Evolutionary conservation across 140 eudicot genomes (phyloP).

Genomic region (Bidens hawaiensis): DNA sequence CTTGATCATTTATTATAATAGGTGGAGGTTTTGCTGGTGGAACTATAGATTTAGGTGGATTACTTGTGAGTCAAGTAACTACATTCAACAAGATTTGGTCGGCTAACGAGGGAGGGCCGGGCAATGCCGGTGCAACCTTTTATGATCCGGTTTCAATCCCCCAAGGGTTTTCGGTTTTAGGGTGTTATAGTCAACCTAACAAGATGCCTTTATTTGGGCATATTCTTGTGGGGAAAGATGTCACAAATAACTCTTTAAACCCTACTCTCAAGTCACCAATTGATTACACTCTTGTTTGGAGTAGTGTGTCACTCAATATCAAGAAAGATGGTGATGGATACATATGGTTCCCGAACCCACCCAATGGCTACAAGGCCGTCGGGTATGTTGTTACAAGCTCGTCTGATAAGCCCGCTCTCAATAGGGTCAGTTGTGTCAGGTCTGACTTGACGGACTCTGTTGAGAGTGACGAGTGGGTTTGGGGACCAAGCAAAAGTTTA

Average conservation of each 20-base stretch:
- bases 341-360: slow-evolving; percentile 52
- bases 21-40: slow-evolving; percentile 57
- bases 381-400: slow-evolving; percentile 47
- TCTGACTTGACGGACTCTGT: slow-evolving; percentile 39
- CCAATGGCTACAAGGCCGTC: slow-evolving; percentile 37
- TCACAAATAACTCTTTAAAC: slow-evolving; percentile 20
- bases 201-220: slow-evolving; percentile 44
- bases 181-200: slow-evolving; percentile 48
- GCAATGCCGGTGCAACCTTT: slow-evolving; percentile 40
- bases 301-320: slow-evolving; percentile 37
- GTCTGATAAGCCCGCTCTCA: slow-evolving; percentile 35
- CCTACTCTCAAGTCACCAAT: slow-evolving; percentile 32
- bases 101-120: slow-evolving; percentile 46
- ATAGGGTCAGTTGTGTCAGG: slow-evolving; percentile 38
- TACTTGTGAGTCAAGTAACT: slow-evolving; percentile 43
- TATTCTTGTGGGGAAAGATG: slow-evolving; percentile 48
- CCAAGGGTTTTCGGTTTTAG: slow-evolving; percentile 39
- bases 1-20: neutral
- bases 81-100: slow-evolving; percentile 50
- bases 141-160: slow-evolving; percentile 46
- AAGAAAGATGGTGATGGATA: slow-evolving; percentile 42
- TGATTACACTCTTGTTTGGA: slow-evolving; percentile 59
- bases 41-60: slow-evolving; percentile 52
- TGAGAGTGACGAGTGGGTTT: slow-evolving; percentile 36
- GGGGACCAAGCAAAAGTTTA: slow-evolving; percentile 39